These are phyloP conservation scores for Cryphonectria carpinicola DNA, from an alignment of 2,329 filamentous ascomycete species.

Conservation along the genomic window DNA sequence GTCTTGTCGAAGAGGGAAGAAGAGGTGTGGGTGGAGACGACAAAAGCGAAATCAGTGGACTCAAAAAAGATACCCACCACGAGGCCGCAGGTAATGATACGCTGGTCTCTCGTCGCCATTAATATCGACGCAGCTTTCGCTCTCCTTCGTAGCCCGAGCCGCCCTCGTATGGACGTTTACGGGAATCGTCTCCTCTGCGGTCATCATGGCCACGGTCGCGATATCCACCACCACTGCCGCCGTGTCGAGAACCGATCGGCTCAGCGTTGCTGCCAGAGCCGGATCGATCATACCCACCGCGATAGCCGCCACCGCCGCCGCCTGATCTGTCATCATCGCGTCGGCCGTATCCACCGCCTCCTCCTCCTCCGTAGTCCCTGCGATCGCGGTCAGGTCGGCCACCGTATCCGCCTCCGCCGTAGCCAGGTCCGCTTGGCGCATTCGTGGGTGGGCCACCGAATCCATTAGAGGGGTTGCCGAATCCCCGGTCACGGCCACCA, in stretches of 20 bases:
- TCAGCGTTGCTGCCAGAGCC: conserved; percentile 55
- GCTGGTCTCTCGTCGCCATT: conserved; percentile 41
- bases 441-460: conserved; percentile 40
- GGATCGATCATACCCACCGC: conserved; percentile 51
- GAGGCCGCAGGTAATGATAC: conserved; percentile 40
- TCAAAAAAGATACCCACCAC: conserved; percentile 53
- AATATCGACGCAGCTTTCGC: conserved; percentile 68
- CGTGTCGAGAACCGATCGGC: conserved; percentile 31
- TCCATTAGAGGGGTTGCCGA: conserved; percentile 53
- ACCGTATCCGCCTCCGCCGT: conserved; percentile 53
- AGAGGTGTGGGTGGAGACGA: conserved; percentile 31
- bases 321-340: conserved; percentile 33
- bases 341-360: conserved; percentile 42
- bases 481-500: conserved; percentile 51
- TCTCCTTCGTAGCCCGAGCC: conserved; percentile 76
- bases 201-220: conserved; percentile 53
- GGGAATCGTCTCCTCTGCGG: conserved; percentile 55
- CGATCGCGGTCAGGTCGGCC: conserved; percentile 40
- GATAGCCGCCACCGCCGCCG: conserved; percentile 36
- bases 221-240: conserved; percentile 51
- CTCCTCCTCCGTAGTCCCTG: conserved; percentile 46
- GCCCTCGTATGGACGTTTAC: conserved; percentile 76
- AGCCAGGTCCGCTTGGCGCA: conserved; percentile 64
- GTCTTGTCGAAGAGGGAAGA: conserved; percentile 32
- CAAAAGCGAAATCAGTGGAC: conserved; percentile 31